phyloP scores from a whole-genome alignment of 78 protist species.

The Emiliania huxleyi region DNA sequence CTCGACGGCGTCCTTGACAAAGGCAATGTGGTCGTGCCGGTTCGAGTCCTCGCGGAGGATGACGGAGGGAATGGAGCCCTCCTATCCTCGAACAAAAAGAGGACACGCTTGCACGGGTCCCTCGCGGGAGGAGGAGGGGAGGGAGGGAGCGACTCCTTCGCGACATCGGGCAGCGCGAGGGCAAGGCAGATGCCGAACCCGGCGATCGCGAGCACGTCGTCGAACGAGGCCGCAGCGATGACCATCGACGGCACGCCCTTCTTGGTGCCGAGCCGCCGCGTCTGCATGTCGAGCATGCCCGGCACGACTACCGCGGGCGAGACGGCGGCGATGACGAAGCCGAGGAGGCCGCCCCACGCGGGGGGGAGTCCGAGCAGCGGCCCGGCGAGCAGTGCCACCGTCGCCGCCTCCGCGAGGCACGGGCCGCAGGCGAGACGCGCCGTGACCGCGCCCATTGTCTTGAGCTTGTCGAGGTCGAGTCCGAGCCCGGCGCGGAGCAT shows the following conservation, averaged over 20 bases:
- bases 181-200: slow-evolving; percentile 27
- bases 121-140: too few relatives aligned
- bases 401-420: slow-evolving; percentile 1
- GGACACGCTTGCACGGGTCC: too few relatives aligned
- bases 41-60: too few relatives aligned
- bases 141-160: too few relatives aligned
- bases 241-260: slow-evolving; percentile 11
- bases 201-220: slow-evolving; percentile 32
- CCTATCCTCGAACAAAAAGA: too few relatives aligned
- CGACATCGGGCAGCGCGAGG: not conserved
- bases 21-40: too few relatives aligned
- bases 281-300: slow-evolving; percentile 34
- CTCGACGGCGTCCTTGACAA: too few relatives aligned
- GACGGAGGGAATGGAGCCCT: too few relatives aligned
- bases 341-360: slow-evolving; percentile 6
- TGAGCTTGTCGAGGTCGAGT: not conserved
- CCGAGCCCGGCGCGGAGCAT: slow-evolving; percentile 37
- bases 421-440: not conserved
- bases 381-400: not conserved
- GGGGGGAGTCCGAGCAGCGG: not conserved
- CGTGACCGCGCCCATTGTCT: not conserved
- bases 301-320: slow-evolving; percentile 47
- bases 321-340: slow-evolving; percentile 46
- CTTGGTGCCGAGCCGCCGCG: not conserved
- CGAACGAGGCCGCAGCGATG: not conserved